These are phyloP conservation scores for Stenogyne calaminthoides DNA, from an alignment of 305 asterid species.

Conservation along the genomic window DNA sequence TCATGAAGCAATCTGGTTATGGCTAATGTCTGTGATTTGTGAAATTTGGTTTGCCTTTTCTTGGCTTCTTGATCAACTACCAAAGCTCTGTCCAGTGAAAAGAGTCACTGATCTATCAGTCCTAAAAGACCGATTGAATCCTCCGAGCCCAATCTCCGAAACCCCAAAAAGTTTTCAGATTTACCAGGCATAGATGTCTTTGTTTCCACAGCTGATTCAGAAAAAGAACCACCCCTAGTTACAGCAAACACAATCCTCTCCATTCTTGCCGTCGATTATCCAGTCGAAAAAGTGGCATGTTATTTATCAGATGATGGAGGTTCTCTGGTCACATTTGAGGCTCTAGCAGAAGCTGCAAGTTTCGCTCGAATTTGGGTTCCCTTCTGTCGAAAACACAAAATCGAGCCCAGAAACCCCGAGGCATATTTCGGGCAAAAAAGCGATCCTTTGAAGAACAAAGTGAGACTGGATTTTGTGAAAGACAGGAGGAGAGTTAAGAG, in stretches of 20 bases:
- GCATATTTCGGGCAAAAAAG: conserved; percentile 75
- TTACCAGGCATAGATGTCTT: conserved; percentile 89
- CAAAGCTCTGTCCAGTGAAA: conserved; percentile 85
- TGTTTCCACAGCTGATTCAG: conserved; percentile 91
- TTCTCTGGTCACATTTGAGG: conserved; percentile 83
- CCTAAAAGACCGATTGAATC: conserved; percentile 76
- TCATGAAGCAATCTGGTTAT: conserved; percentile 86
- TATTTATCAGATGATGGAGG: conserved; percentile 94
- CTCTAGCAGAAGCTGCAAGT: conserved; percentile 91
- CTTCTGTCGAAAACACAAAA: conserved; percentile 71
- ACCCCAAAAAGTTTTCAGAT: conserved; percentile 81
- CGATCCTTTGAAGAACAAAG: conserved; percentile 81
- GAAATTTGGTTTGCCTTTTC: conserved; percentile 94
- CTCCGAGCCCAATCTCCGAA: conserved; percentile 67
- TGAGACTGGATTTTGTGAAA: conserved; percentile 67
- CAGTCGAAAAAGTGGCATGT: conserved; percentile 81
- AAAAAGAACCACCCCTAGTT: conserved; percentile 86
- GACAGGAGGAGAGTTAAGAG: conserved; percentile 85
- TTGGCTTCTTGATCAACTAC: conserved; percentile 90
- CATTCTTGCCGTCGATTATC: conserved; percentile 90
- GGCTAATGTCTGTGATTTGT: conserved; percentile 87
- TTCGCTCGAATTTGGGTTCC: conserved; percentile 92
- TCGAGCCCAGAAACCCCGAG: conserved; percentile 90
- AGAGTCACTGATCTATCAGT: conserved; percentile 73
- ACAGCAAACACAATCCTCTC: conserved; percentile 95